Evolutionary conservation across 306 rosid species (phyloP).

Genomic region (Datisca glomerata): DNA sequence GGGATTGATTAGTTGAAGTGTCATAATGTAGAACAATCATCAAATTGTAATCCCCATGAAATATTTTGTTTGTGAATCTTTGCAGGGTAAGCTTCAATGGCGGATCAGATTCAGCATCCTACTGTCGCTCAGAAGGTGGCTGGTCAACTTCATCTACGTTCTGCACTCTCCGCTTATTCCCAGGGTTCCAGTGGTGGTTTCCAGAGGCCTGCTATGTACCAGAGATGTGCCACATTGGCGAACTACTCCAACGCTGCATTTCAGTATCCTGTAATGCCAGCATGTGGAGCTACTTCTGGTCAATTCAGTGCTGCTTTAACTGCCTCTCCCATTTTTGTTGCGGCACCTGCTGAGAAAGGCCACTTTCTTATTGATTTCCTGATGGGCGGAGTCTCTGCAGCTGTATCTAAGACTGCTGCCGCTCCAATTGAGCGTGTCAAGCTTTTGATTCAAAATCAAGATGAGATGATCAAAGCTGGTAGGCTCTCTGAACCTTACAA

Average conservation of each 20-base stretch:
- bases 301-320: conserved; percentile 22
- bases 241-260: conserved; percentile 59
- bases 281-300: conserved; percentile 28
- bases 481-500: conserved; percentile 57
- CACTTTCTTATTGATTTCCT: conserved; percentile 40
- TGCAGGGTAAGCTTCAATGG: conserved; percentile 47
- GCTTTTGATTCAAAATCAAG: conserved; percentile 57
- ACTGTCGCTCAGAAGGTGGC: conserved; percentile 61
- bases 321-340: conserved; percentile 39
- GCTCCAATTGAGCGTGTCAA: conserved; percentile 59
- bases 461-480: conserved; percentile 47
- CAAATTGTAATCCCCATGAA: no score
- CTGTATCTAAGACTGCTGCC: conserved; percentile 61
- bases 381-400: conserved; percentile 70
- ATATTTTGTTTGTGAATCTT: no score
- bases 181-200: conserved; percentile 29
- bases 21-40: no score
- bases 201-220: conserved; percentile 38
- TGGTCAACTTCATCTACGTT: conserved; percentile 52
- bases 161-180: conserved; percentile 26
- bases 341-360: conserved; percentile 52
- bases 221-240: conserved; percentile 38
- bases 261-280: conserved; percentile 34
- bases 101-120: conserved; percentile 73
- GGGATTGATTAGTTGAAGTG: no score